Percentiles rank a stretch among this genome's conserved stretches.
Conservation (phyloP, 2,329 filamentous ascomycete species). For the Colletotrichum somersetense region DNA sequence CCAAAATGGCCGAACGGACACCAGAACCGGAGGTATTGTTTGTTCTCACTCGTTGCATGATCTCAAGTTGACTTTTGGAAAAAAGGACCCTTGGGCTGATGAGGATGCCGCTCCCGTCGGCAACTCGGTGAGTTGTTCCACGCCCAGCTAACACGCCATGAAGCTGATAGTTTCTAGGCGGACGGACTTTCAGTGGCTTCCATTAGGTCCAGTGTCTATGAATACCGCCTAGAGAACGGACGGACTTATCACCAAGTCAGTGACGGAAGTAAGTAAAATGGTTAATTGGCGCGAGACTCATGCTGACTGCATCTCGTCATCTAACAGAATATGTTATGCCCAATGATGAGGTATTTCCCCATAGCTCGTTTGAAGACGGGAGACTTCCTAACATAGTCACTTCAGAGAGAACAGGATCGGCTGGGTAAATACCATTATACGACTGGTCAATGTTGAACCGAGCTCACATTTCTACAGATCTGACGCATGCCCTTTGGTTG, state of each 20-base stretch:
- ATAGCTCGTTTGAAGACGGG: not conserved
- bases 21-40: not conserved
- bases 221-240: constrained; percentile 34
- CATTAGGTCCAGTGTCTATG: constrained; percentile 10
- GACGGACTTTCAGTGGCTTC: not conserved
- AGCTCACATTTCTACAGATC: constrained; percentile 48
- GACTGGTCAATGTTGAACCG: rapidly evolving
- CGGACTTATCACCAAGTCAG: constrained; percentile 41
- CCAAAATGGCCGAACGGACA: not conserved
- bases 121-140: not conserved
- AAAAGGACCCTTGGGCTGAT: not conserved
- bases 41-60: not conserved
- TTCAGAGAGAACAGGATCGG: constrained; percentile 30
- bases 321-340: constrained; percentile 34
- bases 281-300: not conserved
- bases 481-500: constrained; percentile 66
- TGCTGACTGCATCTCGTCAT: not conserved
- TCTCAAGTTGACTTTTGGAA: not conserved
- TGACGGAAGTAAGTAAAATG: constrained; percentile 16
- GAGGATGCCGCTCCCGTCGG: not conserved
- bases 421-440: not conserved
- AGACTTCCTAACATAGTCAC: not conserved
- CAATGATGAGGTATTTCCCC: constrained; percentile 22
- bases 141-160: too few species aligned
- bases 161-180: not conserved